Conservation (phyloP, 495 filamentous ascomycete genomes). For the Penicillium tannophilum region DNA sequence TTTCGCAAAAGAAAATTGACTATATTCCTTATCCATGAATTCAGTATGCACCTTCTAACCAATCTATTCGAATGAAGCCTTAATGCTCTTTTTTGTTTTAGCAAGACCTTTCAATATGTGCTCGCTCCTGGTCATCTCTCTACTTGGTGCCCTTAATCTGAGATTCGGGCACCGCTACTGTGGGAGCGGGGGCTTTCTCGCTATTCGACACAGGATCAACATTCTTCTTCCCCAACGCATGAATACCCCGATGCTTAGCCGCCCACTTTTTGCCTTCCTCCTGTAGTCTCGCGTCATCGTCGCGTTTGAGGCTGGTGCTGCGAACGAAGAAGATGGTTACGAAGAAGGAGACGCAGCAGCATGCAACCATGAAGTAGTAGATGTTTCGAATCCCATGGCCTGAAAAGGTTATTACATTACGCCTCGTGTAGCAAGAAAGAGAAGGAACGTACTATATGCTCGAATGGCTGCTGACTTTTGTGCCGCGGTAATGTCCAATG, state of each 20-base stretch:
- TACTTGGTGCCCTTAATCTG: neutral
- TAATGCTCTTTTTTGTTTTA: neutral
- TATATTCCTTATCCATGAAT: no score
- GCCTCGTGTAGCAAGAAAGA: no score
- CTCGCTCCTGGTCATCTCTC: neutral
- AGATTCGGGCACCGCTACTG: neutral
- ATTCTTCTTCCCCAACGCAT: constrained; percentile 8
- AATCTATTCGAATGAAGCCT: neutral
- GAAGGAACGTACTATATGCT: constrained; percentile 8
- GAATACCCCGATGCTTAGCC: constrained; percentile 5
- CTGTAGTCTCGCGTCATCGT: constrained; percentile 7
- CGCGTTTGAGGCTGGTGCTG: constrained; percentile 9
- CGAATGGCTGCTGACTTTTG: constrained; percentile 6
- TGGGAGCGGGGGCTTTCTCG: neutral
- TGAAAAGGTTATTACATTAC: neutral
- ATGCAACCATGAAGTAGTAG: constrained; percentile 12
- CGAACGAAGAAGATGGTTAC: constrained; percentile 5
- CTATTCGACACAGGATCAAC: neutral
- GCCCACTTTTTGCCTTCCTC: constrained; percentile 14
- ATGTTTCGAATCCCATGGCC: constrained; percentile 11
- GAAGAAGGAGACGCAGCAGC: constrained; percentile 8
- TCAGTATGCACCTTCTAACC: neutral
- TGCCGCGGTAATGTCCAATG: constrained; percentile 1
- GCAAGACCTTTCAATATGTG: neutral
- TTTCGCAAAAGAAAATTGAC: neutral